phyloP scores from a whole-genome alignment of 2,329 filamentous ascomycete genomes.

The Calonectria henricotiae region DNA sequence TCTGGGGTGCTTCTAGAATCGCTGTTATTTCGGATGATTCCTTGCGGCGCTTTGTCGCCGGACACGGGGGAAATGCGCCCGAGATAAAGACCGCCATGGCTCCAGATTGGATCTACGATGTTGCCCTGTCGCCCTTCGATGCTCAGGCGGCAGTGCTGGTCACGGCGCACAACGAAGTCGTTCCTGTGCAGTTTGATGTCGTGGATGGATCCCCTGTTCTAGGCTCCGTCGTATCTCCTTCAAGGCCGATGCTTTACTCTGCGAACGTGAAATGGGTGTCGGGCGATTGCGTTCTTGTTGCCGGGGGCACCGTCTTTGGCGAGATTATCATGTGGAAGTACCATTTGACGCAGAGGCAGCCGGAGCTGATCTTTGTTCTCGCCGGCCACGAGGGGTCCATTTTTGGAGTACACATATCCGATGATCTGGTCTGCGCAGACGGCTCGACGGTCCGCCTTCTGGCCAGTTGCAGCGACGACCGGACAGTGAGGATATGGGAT shows the following conservation, averaged over 20 bases:
- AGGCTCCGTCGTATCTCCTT: constrained; percentile 73
- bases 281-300: constrained; percentile 77
- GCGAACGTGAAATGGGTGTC: constrained; percentile 80
- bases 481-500: constrained; percentile 91
- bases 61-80: constrained; percentile 37
- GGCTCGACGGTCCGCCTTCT: constrained; percentile 74
- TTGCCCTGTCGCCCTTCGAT: constrained; percentile 67
- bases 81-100: constrained; percentile 62
- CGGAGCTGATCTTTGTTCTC: constrained; percentile 69
- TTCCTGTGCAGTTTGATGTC: constrained; percentile 65
- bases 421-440: constrained; percentile 58
- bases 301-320: constrained; percentile 93
- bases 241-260: constrained; percentile 90
- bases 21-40: constrained; percentile 57
- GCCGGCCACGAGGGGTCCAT: constrained; percentile 91
- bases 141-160: constrained; percentile 72
- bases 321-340: constrained; percentile 94
- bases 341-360: constrained; percentile 53
- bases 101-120: constrained; percentile 86
- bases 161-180: constrained; percentile 90
- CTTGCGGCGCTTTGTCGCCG: constrained; percentile 46
- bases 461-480: constrained; percentile 94
- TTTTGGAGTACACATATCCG: constrained; percentile 88
- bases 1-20: constrained; percentile 82
- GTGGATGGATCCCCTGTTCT: constrained; percentile 59